A percentile compares a stretch with the other conserved stretches of the same genome.
phyloP scores from a whole-genome alignment of 164 flowering plant genomes.

The Akebia trifoliata region DNA sequence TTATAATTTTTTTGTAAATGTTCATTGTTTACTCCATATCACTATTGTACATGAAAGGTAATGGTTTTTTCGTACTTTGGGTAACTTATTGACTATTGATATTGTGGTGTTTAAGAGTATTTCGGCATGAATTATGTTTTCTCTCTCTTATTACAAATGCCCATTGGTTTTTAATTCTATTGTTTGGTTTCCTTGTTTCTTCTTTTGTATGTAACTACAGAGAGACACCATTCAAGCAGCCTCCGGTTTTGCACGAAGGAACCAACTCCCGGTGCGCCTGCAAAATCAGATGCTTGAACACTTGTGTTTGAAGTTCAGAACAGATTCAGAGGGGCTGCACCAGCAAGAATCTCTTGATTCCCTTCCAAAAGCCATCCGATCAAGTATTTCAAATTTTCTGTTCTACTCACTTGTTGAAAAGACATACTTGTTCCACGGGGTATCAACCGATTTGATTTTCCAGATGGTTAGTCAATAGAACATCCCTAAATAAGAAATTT shows the following conservation, averaged over 20 bases:
- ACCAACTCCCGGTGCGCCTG: constrained; percentile 61
- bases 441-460: constrained; percentile 79
- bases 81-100: too few species aligned
- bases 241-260: constrained; percentile 79
- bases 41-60: too few species aligned
- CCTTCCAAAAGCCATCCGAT: constrained; percentile 91
- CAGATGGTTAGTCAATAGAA: constrained; percentile 61
- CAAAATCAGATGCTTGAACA: constrained; percentile 98
- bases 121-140: neutral
- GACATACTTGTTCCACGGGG: constrained; percentile 78
- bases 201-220: constrained; percentile 28
- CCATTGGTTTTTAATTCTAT: neutral
- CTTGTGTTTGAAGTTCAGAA: constrained; percentile 80
- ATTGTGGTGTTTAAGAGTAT: neutral
- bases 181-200: neutral
- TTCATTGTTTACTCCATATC: too few species aligned
- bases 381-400: constrained; percentile 79
- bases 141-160: neutral
- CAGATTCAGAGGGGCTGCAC: constrained; percentile 88
- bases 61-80: too few species aligned
- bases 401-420: constrained; percentile 72
- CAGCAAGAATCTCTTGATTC: constrained; percentile 85
- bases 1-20: too few species aligned
- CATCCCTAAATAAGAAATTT: neutral
- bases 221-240: constrained; percentile 94